Conservation (phyloP, 164 flowering plant species). For the Chimonanthus praecox region DNA sequence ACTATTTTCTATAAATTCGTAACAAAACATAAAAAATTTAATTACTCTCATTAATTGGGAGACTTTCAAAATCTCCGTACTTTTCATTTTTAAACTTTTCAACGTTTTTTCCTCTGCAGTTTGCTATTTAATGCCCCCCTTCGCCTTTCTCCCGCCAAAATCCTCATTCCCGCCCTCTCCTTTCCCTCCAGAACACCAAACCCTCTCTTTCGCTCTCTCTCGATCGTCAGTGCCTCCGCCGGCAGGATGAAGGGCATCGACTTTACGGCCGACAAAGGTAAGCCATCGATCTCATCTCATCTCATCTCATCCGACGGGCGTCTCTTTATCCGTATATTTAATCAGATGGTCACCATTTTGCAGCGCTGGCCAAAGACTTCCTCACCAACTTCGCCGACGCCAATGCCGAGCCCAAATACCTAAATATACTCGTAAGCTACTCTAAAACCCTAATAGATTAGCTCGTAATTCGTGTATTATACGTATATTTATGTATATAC, state of each 20-base stretch:
- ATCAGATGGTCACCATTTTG: not conserved
- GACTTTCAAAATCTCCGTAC: too few relatives aligned
- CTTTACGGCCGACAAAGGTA: constrained; percentile 54
- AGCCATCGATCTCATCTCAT: not conserved
- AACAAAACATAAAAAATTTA: too few relatives aligned
- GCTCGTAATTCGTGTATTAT: not conserved
- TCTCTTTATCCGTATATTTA: constrained; percentile 6
- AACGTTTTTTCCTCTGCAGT: too few relatives aligned
- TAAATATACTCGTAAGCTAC: constrained; percentile 63
- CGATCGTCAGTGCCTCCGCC: not conserved
- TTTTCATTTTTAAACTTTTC: too few relatives aligned
- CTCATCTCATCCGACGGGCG: constrained; percentile 3
- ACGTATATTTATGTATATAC: too few relatives aligned
- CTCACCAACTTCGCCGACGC: constrained; percentile 67
- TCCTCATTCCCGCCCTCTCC: constrained; percentile 3
- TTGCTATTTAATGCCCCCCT: not conserved
- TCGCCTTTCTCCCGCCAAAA: constrained; percentile 4
- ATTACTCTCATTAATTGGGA: too few relatives aligned
- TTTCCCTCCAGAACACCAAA: constrained; percentile 1
- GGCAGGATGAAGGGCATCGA: constrained; percentile 45
- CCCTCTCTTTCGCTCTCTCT: constrained; percentile 7
- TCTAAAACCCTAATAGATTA: not conserved
- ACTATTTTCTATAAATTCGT: too few relatives aligned
- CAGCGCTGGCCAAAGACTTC: constrained; percentile 77
- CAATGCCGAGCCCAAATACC: constrained; percentile 79